Evolutionary conservation across 2,329 filamentous ascomycete species (phyloP).

Genomic region (Trichoderma polysporum): DNA sequence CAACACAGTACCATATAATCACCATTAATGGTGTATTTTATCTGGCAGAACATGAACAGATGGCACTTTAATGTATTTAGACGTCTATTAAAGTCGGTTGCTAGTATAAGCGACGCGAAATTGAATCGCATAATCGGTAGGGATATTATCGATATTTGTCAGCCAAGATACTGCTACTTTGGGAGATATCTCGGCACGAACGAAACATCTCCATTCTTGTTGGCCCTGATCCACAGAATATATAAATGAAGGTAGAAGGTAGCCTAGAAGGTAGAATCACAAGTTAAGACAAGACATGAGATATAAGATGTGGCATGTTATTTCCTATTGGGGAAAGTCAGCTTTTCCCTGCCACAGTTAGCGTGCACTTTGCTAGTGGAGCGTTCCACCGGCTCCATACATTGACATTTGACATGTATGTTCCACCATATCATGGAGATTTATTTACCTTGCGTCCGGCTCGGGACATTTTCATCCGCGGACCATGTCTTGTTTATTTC

Average conservation of each 20-base stretch:
- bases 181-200: background rate
- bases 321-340: background rate
- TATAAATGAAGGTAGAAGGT: background rate
- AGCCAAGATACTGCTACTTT: background rate
- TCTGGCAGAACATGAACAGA: no score
- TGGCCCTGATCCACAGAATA: background rate
- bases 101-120: background rate
- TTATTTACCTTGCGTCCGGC: no score
- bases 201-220: background rate
- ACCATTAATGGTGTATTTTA: no score
- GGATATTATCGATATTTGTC: background rate
- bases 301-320: background rate
- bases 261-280: background rate
- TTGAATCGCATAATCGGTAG: background rate
- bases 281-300: background rate
- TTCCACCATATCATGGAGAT: background rate
- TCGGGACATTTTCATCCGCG: no score
- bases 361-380: background rate
- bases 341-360: background rate
- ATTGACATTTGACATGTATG: no score
- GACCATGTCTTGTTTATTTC: no score
- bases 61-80: background rate
- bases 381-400: background rate
- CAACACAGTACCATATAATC: no score
- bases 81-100: background rate